phyloP scores from a whole-genome alignment of 192 early-diverging fungal genomes.

The Backusella parvicylindrica region DNA sequence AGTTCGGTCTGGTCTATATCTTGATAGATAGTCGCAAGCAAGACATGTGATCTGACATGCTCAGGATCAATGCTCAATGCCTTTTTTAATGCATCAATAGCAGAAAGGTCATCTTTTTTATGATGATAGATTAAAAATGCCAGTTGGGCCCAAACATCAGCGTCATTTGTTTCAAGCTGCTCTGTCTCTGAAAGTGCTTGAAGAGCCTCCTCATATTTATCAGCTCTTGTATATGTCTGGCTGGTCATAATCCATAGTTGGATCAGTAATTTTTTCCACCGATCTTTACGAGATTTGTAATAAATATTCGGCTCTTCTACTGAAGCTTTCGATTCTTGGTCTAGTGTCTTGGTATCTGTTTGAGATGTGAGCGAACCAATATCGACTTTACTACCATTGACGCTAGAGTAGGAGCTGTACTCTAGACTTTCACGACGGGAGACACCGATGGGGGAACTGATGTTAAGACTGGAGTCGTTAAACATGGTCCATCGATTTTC shows the following conservation, averaged over 20 bases:
- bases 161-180: background rate
- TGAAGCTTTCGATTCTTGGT: background rate
- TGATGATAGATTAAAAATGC: constrained; percentile 38
- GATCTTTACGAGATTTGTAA: background rate
- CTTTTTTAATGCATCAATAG: constrained; percentile 22
- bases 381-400: background rate
- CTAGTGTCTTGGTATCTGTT: background rate
- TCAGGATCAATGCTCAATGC: constrained; percentile 1
- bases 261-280: constrained; percentile 44
- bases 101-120: constrained; percentile 38
- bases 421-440: background rate
- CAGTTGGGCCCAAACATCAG: constrained; percentile 34
- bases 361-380: background rate
- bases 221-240: background rate
- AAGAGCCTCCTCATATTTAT: background rate
- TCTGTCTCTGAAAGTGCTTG: background rate
- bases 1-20: background rate
- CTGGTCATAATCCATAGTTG: constrained; percentile 35
- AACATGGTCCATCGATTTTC: background rate
- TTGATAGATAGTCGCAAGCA: background rate
- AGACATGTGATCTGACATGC: background rate
- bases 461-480: background rate
- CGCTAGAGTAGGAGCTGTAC: background rate
- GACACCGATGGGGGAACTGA: background rate
- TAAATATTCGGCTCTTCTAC: background rate